Percentiles rank a stretch among this genome's conserved stretches.
phyloP scores from a whole-genome alignment of 169 alveolate genomes.

The Plasmodium malariae region DNA sequence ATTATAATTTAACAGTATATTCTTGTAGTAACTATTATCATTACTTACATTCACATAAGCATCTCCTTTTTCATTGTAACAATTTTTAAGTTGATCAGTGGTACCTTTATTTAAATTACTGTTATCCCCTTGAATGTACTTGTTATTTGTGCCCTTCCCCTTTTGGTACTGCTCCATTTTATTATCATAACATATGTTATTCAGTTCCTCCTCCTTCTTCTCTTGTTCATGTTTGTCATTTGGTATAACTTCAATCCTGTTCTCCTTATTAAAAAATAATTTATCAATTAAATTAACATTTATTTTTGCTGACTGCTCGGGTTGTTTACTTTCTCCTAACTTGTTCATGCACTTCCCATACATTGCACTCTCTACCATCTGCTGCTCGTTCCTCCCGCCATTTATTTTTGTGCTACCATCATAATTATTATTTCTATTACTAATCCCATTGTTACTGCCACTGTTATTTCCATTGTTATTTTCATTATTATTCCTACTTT shows the following conservation, averaged over 20 bases:
- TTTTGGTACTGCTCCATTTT: background rate
- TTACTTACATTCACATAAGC: background rate
- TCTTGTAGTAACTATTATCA: background rate
- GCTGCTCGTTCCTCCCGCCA: background rate
- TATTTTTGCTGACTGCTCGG: background rate
- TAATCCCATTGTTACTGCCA: background rate
- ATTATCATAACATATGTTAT: background rate
- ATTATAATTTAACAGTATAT: background rate
- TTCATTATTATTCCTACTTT: background rate
- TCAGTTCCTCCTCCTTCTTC: background rate
- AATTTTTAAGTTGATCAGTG: background rate
- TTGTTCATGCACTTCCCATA: background rate
- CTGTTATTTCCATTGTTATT: background rate
- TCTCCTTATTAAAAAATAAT: conserved; percentile 1
- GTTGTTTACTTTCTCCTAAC: background rate
- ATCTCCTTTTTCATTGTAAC: background rate
- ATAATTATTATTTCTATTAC: background rate
- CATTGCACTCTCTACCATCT: background rate
- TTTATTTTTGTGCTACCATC: no score
- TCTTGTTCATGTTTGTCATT: background rate
- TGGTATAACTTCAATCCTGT: background rate
- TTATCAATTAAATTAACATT: conserved; percentile 20
- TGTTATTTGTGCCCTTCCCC: background rate
- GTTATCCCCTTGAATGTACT: background rate
- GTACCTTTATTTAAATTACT: background rate